Base-by-base conservation (phyloP, 768 basidiomycete genomes). In the Psilocybe tampanensis region DNA sequence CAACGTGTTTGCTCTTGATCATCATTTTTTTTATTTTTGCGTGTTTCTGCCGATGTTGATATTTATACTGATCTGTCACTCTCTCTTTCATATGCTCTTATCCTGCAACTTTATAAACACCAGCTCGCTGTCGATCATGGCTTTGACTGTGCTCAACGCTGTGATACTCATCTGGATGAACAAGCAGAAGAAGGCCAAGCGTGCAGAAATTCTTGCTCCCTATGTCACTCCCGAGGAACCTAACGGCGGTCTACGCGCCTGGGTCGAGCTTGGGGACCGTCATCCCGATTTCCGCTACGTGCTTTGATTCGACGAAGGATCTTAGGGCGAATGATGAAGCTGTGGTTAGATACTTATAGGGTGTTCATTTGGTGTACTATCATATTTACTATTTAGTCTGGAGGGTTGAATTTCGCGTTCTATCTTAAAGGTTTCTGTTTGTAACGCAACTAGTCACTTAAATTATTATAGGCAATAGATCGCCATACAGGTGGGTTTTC, bases 201-300 rank as follows among this genome's bases (percentile, higher is more conserved):
- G 74, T 6, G 62, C 64, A 8, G 60, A 73, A 47, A 58, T 73
- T 2, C 64, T 76, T 17, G 67, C 59, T 17, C 67, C 68, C 8
- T 74, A 74, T 52, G 57, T 52, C 21, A 55, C 62, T 9, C 65
- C 72, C 9, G 64, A 71, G 47, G 65, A 68, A 26, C 52, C 60
- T 2, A 69, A 70, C 47, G 71, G 68, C 18, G 67, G 62, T 24
- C 48, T 64, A 29, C 55, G 60, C 22, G 72, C 73, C 3, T 76
- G 73, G 74, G 59, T 69, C 21, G 74, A 71, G 45, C 59, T 76
- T 21, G 74, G 74, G 17, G 74, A 76, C 59, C 63, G 62, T 9
- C 73, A 76, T 60, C 74, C 74, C 8, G 73, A 76, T 60, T 74
- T 74, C 62, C 56, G 55, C 11, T 76, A 74, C 47, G 64, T 64